Conservation (phyloP, 1,284 basidiomycete genomes). For the Lentinula novae-zelandiae region DNA sequence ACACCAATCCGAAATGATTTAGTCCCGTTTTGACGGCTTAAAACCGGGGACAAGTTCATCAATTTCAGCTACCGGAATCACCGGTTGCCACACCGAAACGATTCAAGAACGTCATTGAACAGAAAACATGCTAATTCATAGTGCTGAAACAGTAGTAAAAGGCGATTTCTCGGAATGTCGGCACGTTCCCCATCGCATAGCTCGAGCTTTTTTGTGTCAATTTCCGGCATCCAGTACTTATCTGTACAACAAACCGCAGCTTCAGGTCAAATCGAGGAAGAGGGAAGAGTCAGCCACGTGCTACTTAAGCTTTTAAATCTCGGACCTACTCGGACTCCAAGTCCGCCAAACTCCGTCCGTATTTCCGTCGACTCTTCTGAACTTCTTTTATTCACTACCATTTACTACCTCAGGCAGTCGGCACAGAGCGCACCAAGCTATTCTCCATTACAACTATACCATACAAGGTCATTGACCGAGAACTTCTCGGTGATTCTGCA, state of each 20-base stretch:
- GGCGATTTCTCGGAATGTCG: neutral
- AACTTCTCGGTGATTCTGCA: no score
- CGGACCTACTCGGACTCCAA: neutral
- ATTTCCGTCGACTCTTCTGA: neutral
- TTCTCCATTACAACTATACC: neutral
- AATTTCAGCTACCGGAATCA: constrained; percentile 4
- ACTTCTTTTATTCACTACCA: neutral
- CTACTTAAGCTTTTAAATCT: neutral
- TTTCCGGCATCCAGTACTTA: neutral
- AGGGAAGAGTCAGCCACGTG: neutral
- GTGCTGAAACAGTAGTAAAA: neutral
- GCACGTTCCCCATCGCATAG: neutral
- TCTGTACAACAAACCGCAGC: neutral
- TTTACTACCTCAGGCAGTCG: neutral
- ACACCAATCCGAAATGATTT: neutral
- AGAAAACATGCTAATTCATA: neutral
- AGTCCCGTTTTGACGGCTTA: constrained; percentile 4
- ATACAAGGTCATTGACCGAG: no score
- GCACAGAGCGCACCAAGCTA: neutral
- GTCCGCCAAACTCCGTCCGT: neutral
- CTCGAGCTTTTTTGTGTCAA: no score
- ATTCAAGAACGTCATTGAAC: neutral
- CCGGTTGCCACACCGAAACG: constrained; percentile 2
- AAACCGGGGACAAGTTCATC: neutral
- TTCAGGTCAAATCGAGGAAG: neutral